These are phyloP conservation scores for Royoungia palumana DNA, from an alignment of 768 basidiomycete genomes.

Conservation along the genomic window DNA sequence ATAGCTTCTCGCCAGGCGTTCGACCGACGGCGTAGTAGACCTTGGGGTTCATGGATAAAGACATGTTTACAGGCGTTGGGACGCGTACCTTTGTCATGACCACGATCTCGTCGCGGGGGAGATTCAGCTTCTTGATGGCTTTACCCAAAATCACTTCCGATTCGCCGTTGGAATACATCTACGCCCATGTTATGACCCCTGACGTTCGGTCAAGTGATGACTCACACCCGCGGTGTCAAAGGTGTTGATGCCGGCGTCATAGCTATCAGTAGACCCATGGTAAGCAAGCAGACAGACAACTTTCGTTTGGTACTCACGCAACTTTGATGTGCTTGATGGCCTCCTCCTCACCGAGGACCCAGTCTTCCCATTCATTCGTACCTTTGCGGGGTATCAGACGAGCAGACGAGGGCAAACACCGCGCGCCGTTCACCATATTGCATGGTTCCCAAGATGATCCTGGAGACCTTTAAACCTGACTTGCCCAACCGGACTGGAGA, in stretches of 20 bases:
- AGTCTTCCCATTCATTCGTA: slow-evolving; percentile 47
- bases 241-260: slow-evolving; percentile 35
- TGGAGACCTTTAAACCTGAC: slow-evolving; percentile 50
- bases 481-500: slow-evolving; percentile 42
- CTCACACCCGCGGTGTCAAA: slow-evolving; percentile 34
- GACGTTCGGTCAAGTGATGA: slow-evolving; percentile 1
- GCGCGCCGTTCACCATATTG: slow-evolving; percentile 34
- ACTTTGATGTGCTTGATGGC: slow-evolving; percentile 44
- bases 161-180: slow-evolving; percentile 64
- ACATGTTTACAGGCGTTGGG: neutral
- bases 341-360: slow-evolving; percentile 49
- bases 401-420: neutral
- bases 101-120: slow-evolving; percentile 72
- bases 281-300: neutral
- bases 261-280: slow-evolving; percentile 22
- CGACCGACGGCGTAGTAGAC: slow-evolving; percentile 41
- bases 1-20: slow-evolving; percentile 5
- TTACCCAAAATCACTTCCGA: slow-evolving; percentile 72
- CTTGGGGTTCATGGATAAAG: slow-evolving; percentile 14
- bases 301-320: slow-evolving; percentile 33
- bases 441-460: slow-evolving; percentile 49
- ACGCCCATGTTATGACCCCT: neutral
- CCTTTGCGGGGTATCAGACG: slow-evolving; percentile 1
- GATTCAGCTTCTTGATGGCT: slow-evolving; percentile 60
- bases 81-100: slow-evolving; percentile 65